Evolutionary conservation across 345 rosid species (phyloP), one percentile per base, ranked within the genome.

Genomic region (Firmiana major): DNA sequence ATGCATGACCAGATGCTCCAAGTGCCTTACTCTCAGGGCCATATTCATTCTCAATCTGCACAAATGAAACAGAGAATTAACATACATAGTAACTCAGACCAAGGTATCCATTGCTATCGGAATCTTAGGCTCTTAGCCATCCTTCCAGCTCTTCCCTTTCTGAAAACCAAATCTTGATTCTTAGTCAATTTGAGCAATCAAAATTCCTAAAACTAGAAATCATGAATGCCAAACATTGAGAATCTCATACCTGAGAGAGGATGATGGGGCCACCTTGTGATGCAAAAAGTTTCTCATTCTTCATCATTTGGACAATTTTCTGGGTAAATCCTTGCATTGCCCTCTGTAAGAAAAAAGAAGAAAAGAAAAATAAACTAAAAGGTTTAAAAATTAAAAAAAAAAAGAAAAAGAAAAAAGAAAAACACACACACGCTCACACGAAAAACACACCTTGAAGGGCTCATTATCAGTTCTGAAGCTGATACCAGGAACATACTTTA

Each of bases 231-330:
- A 17, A 46, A 17, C 12, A 28, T 24, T 38, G 42, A 71, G 71
- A 75, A 74, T 28, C 45, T 15, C 36, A 64, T 77, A 93, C 99
- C 92, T 93, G 99, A 79, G 99, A 93, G 65, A 96, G 84, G 66
- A 96, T 93, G 74, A 96, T 96, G 9, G 99, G 98, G 36, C 99
- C 99, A 60, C 98, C 98, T 85, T 96, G 97, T 55, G 98, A 91
- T 49, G 91, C 97, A 79, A 90, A 93, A 58, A 93, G 80, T 40
- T 79, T 80, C 48, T 93, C 94, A 19, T 84, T 84, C 82, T 93
- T 92, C 98, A 95, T 95, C 94, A 92, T 89, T 84, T 89, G 87
- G 59, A 95, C 99, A 72, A 95, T 93, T 83, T 93, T 96, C 85
- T 90, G 78, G 6, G 97, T 93, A 82, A 96, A 96, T 10, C 93